Percentiles rank a stretch among this genome's conserved stretches.
These are phyloP conservation scores for Leccinellum luteum DNA, from an alignment of 768 basidiomycete genomes.

Conservation along the genomic window DNA sequence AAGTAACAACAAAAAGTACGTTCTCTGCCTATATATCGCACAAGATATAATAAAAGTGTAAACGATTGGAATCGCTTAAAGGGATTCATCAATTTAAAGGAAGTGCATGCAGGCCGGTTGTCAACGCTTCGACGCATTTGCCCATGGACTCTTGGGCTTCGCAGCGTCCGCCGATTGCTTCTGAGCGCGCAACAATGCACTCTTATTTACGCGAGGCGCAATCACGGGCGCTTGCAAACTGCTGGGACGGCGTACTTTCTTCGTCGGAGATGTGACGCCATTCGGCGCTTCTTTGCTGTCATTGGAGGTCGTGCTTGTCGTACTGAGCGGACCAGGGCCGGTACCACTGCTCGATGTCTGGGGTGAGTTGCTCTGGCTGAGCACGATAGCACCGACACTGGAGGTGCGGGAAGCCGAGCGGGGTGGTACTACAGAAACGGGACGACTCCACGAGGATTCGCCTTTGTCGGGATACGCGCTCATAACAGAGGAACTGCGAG, in stretches of 20 bases:
- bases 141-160: slow-evolving; percentile 33
- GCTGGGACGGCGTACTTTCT: slow-evolving; percentile 47
- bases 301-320: slow-evolving; percentile 25
- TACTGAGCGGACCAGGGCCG: slow-evolving; percentile 26
- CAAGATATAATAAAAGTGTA: slow-evolving; percentile 3
- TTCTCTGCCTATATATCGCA: slow-evolving; percentile 18
- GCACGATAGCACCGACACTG: slow-evolving; percentile 9
- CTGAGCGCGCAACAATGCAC: slow-evolving; percentile 65
- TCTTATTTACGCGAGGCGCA: slow-evolving; percentile 68
- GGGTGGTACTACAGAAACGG: slow-evolving; percentile 25
- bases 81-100: slow-evolving; percentile 1
- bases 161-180: slow-evolving; percentile 48
- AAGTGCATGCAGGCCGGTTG: background rate
- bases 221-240: slow-evolving; percentile 61
- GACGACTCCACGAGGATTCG: slow-evolving; percentile 12
- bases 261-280: slow-evolving; percentile 24
- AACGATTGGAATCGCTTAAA: slow-evolving; percentile 19
- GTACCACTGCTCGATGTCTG: slow-evolving; percentile 26
- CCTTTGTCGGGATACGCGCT: slow-evolving; percentile 26
- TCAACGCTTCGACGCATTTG: slow-evolving; percentile 30
- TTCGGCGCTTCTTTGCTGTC: slow-evolving; percentile 22
- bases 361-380: slow-evolving; percentile 25
- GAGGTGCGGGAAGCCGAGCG: slow-evolving; percentile 46
- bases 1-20: slow-evolving; percentile 1
- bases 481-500: slow-evolving; percentile 43